Evolutionary conservation across 1,284 basidiomycete species (phyloP), one percentile per base, ranked within the genome.

Genomic region (Amylostereum chailletii): DNA sequence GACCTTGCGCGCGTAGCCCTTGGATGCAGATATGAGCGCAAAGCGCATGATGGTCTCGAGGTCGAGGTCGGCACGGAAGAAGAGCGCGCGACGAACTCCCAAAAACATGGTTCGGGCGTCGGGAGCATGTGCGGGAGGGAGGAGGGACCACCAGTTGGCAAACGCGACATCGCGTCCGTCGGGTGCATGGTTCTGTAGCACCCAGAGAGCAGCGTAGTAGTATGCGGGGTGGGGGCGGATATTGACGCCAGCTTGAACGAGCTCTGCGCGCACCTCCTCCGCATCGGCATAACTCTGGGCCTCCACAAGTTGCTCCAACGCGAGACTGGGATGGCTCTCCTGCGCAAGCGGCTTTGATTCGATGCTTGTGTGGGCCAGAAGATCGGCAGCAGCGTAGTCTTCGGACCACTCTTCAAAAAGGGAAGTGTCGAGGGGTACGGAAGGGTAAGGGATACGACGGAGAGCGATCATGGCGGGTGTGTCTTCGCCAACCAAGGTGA

Each of bases 141-240:
- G 55, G 32, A 75, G 60, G 7, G 66, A 60, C 47, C 71, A 62
- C 73, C 73, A 76, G 30, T 61, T 57, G 3, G 52, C 33, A 49
- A 74, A 68, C 2, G 50, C 47, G 9, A 56, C 53, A 1, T 62
- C 40, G 9, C 64, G 58, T 26, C 61, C 49, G 29, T 58, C 50
- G 11, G 56, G 60, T 19, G 53, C 44, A 6, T 50, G 34, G 10
- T 11, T 36, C 10, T 46, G 47, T 34, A 70, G 50, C 9, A 60
- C 51, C 11, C 62, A 34, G 26, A 62, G 36, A 1, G 69, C 69
- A 4, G 62, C 64, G 30, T 49, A 46, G 41, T 60, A 60, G 56
- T 71, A 76, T 11, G 60, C 46, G 9, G 48, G 44, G 47, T 65
- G 56, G 3, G 53, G 59, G 2, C 59, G 57, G 37, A 74, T 66